Evolutionary conservation across 208 protist genomes (phyloP).

Genomic region (Trypanosoma theileri): DNA sequence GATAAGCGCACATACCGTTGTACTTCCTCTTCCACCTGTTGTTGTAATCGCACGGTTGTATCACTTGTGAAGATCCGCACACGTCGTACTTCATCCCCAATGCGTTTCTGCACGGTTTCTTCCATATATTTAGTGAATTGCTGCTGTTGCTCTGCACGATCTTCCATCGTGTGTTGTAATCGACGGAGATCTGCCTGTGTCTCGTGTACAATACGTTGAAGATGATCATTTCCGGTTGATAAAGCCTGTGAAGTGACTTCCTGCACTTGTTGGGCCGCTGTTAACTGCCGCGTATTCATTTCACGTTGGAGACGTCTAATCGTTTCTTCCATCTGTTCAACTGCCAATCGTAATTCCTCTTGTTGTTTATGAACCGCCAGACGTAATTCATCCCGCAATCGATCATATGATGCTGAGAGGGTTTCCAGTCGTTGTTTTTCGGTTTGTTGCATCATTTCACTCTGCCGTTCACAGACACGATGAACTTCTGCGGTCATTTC

Average conservation of each 20-base stretch:
- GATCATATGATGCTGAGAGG: background rate
- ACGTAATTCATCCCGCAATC: slow-evolving; percentile 4
- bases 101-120: background rate
- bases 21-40: slow-evolving; percentile 15
- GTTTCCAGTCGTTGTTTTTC: background rate
- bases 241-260: too few relatives aligned
- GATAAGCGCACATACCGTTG: slow-evolving; percentile 5
- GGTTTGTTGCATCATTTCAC: background rate
- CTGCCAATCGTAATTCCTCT: background rate
- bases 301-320: background rate
- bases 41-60: slow-evolving; percentile 1
- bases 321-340: background rate
- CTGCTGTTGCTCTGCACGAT: background rate
- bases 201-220: background rate
- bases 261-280: background rate
- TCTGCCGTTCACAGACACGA: background rate
- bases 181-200: slow-evolving; percentile 2
- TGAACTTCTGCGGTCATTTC: background rate
- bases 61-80: background rate
- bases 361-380: background rate
- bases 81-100: background rate
- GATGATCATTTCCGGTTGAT: too few relatives aligned
- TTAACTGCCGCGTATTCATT: background rate
- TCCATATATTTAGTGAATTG: background rate
- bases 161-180: background rate